Conservation (phyloP, 2,329 filamentous ascomycete species). For the Thielaviopsis populi region DNA sequence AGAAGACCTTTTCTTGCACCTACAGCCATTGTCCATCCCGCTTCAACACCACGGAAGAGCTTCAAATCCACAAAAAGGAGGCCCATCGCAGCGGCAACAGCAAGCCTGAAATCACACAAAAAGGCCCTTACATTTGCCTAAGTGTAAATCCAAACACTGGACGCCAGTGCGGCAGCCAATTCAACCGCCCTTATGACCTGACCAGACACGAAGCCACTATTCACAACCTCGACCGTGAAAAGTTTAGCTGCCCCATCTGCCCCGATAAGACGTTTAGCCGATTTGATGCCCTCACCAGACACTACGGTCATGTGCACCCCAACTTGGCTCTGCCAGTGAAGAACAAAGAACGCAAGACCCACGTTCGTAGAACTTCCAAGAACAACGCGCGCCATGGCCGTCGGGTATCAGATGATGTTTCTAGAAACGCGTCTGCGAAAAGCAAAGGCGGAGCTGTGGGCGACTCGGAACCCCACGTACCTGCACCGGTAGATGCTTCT, state of each 20-base stretch:
- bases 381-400: neutral
- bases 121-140: constrained; percentile 83
- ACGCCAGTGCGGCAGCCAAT: constrained; percentile 62
- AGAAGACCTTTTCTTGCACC: constrained; percentile 74
- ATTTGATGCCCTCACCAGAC: constrained; percentile 83
- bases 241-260: constrained; percentile 83
- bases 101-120: constrained; percentile 43
- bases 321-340: constrained; percentile 69
- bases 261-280: constrained; percentile 96
- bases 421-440: neutral
- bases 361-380: neutral
- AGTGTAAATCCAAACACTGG: constrained; percentile 88
- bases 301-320: constrained; percentile 88
- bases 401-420: neutral
- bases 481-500: neutral
- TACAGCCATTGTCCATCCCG: constrained; percentile 80
- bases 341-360: constrained; percentile 20
- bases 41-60: constrained; percentile 71
- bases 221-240: constrained; percentile 86
- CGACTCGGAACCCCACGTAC: neutral
- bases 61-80: constrained; percentile 94
- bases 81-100: constrained; percentile 64
- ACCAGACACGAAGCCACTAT: constrained; percentile 96
- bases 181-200: constrained; percentile 90
- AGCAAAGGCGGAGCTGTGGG: neutral